These are phyloP conservation scores for Blumeriella jaapii DNA, from an alignment of 2,329 filamentous ascomycete genomes.

Conservation along the genomic window DNA sequence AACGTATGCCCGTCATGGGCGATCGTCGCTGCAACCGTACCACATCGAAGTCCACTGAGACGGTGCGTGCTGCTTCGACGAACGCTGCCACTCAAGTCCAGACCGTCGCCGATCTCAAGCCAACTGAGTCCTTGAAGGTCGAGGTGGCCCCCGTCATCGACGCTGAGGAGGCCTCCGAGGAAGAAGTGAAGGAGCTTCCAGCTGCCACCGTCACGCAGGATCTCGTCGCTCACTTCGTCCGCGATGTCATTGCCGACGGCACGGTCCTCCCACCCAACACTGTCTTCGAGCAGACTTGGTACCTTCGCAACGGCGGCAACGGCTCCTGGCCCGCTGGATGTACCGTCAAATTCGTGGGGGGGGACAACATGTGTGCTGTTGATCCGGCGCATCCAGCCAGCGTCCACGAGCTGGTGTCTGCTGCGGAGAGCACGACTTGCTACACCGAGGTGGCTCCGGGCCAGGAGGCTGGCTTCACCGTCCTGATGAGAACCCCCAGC, in stretches of 20 bases:
- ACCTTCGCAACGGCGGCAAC: constrained; percentile 72
- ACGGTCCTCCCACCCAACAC: constrained; percentile 57
- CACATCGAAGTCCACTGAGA: constrained; percentile 41
- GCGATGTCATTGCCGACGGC: constrained; percentile 71
- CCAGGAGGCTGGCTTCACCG: constrained; percentile 68
- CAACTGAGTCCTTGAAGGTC: constrained; percentile 36
- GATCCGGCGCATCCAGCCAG: constrained; percentile 72
- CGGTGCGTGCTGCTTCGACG: constrained; percentile 33
- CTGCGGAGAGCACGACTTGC: constrained; percentile 73
- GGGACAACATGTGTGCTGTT: constrained; percentile 92
- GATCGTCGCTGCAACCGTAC: constrained; percentile 40
- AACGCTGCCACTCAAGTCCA: constrained; percentile 52
- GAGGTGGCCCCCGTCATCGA: constrained; percentile 24
- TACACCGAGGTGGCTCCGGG: constrained; percentile 58
- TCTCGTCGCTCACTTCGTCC: constrained; percentile 59
- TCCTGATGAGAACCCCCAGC: constrained; percentile 69
- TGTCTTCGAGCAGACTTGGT: constrained; percentile 84
- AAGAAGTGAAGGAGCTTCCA: constrained; percentile 25
- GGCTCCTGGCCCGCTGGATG: constrained; percentile 78
- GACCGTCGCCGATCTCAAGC: constrained; percentile 63
- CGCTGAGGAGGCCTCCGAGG: constrained; percentile 20
- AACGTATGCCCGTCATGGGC: constrained; percentile 57
- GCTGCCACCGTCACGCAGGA: constrained; percentile 23
- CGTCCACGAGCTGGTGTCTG: constrained; percentile 61
- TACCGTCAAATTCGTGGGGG: constrained; percentile 81